phyloP scores from a whole-genome alignment of 768 basidiomycete species.

The Kwoniella europaea region DNA sequence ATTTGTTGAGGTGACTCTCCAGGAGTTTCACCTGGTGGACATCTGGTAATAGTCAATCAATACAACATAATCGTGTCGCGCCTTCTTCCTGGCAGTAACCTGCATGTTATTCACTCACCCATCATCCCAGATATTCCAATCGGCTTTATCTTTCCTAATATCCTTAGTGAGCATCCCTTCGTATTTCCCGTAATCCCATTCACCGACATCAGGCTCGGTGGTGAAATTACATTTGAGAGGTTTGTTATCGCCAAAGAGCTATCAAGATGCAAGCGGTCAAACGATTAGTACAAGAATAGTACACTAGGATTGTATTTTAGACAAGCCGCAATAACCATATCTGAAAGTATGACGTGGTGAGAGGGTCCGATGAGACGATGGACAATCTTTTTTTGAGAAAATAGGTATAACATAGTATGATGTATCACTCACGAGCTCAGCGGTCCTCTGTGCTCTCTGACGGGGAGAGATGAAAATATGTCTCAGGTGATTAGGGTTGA shows the following conservation, averaged over 20 bases:
- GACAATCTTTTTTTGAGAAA: too few relatives aligned
- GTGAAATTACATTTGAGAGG: constrained; percentile 38
- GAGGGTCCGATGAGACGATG: too few relatives aligned
- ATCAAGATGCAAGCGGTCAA: background rate
- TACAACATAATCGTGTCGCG: too few relatives aligned
- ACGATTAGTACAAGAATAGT: background rate
- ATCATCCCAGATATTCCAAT: constrained; percentile 85
- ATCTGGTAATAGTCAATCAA: constrained; percentile 61
- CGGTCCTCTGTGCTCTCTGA: constrained; percentile 80
- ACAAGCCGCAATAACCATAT: too few relatives aligned
- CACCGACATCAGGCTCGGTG: constrained; percentile 58
- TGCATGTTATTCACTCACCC: constrained; percentile 63
- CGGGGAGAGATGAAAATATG: constrained; percentile 85
- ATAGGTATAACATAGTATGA: too few relatives aligned
- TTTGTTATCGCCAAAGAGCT: constrained; percentile 53
- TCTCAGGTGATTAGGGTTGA: constrained; percentile 79
- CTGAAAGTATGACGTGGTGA: too few relatives aligned
- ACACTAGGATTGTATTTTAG: too few relatives aligned
- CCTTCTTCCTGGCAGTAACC: background rate
- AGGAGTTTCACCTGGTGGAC: constrained; percentile 65
- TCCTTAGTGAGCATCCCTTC: constrained; percentile 82
- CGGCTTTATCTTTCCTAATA: constrained; percentile 67
- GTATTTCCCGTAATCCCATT: constrained; percentile 90
- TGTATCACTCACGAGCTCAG: constrained; percentile 68
- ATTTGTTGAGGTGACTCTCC: constrained; percentile 85